Evolutionary conservation across 139 green algal genomes (phyloP), one percentile per base, ranked within the genome.

Genomic region (Haematococcus lacustris): DNA sequence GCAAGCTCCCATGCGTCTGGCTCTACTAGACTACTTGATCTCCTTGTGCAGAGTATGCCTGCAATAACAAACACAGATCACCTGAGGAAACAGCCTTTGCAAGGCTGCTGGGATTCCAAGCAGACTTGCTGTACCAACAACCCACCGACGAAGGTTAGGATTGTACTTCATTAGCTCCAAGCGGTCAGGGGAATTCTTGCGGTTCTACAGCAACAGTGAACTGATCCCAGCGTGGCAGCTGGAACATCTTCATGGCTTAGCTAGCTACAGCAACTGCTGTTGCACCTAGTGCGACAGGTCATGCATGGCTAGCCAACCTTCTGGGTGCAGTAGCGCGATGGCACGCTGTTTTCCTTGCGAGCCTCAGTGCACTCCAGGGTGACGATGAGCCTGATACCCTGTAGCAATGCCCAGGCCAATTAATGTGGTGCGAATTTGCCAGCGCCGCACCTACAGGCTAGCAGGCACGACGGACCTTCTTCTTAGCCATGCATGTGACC

Each of bases 131-230:
- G n/a, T 13, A 37, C 6, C 5, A 3, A 34, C 38, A 32, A 51
- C 51, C 25, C 35, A 73, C 73, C 68, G 35, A 59, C 74, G 82
- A 37, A 97, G 71, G 77, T 88, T 87, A 51, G 88, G 90, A 87
- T 97, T 97, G 84, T 96, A 97, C 79, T 97, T 97, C 81, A 87
- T 94, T 1, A 97, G 65, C 83, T 97, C 92, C 60, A 97, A 78
- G 25, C 92, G 78, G 59, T 90, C 91, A 9, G 91, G 85, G 33
- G 87, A 94, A 86, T 97, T 97, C 71, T 91, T 88, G 51, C 84
- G 85, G 85, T 93, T 97, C 90, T 94, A 82, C 70, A 33, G 5
- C 21, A 57, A 70, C 6, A n/a, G 28, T n/a, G n/a, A n/a, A n/a
- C n/a, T n/a, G n/a, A n/a, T n/a, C n/a, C n/a, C 38, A 65, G 59